Base-by-base conservation (phyloP, 371 early-diverging fungal genomes). In the Lichtheimia hyalospora region DNA sequence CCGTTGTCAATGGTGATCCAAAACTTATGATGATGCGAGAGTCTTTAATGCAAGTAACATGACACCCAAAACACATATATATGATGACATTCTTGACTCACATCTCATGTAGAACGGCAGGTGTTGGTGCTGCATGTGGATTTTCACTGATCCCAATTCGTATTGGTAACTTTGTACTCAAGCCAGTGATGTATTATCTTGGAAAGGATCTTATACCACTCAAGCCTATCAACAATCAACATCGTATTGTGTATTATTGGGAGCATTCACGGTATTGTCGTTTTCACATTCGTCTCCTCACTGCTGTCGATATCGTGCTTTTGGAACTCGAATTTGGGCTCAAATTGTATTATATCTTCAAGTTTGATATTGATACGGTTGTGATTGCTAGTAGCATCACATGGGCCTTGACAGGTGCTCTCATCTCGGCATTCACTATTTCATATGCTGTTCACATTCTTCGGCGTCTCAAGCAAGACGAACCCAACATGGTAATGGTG, bases 21-120 rank as follows among this genome's bases (percentile, higher is more conserved):
- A 75, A 74, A 43, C 57, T 81, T 21, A 60, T 81, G n/a, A 53
- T 81, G 21, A 55, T 82, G 61, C 57, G 82, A 40, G 82, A 79
- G 59, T 82, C 82, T 1, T 66, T 80, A 67, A 70, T 77, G 73
- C 67, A 69, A 74, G 69, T 34, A 54, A 48, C 10, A 46, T n/a
- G 6, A 44, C n/a, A n/a, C n/a, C n/a, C n/a, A n/a, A n/a, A n/a
- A n/a, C n/a, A n/a, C n/a, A n/a, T n/a, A n/a, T 15, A 59, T 3
- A 42, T 3, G 13, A 5, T 12, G 8, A 56, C 53, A 16, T 15
- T 21, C 18, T 39, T 40, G 34, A 4, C 34, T 44, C 23, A 53
- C n/a, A 16, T 7, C 43, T 3, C 24, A 20, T 34, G 25, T 44
- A 71, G 77, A 12, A 69, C 74, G 16, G 71, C 74, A 2, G 71